These are phyloP conservation scores for Mycena haematopus DNA, from an alignment of 768 basidiomycete species.

Conservation along the genomic window DNA sequence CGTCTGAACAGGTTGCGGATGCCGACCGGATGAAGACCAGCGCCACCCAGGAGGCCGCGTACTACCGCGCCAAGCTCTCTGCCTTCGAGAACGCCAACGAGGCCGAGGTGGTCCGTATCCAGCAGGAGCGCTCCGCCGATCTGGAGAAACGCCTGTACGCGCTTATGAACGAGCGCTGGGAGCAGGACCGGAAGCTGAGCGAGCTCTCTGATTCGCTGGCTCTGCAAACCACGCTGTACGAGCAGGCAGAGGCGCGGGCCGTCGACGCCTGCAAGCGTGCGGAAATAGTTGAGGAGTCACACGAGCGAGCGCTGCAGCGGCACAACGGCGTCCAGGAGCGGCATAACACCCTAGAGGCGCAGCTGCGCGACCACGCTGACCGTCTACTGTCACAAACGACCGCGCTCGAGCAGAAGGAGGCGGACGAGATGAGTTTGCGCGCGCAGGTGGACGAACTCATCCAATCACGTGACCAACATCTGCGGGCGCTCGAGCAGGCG, in stretches of 20 bases:
- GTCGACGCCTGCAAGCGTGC: constrained; percentile 78
- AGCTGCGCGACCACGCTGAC: constrained; percentile 79
- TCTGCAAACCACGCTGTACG: constrained; percentile 75
- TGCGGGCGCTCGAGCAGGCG: constrained; percentile 87
- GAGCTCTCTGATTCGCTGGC: constrained; percentile 78
- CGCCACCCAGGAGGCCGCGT: constrained; percentile 93
- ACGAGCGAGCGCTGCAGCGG: constrained; percentile 66
- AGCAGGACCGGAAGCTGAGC: constrained; percentile 71
- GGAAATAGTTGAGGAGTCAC: constrained; percentile 72
- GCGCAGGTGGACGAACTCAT: constrained; percentile 76
- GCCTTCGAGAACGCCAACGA: constrained; percentile 79
- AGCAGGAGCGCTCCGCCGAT: constrained; percentile 77
- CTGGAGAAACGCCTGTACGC: constrained; percentile 75
- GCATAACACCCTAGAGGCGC: constrained; percentile 62
- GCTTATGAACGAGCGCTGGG: constrained; percentile 65
- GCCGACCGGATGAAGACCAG: constrained; percentile 78
- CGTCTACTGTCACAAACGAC: constrained; percentile 77
- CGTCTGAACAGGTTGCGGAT: constrained; percentile 79
- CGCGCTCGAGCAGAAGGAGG: constrained; percentile 76
- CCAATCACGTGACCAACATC: constrained; percentile 79
- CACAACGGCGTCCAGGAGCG: constrained; percentile 75
- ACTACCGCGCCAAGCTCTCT: constrained; percentile 92
- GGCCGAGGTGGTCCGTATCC: constrained; percentile 69
- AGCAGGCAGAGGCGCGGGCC: constrained; percentile 82
- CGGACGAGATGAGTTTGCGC: constrained; percentile 70